Percentiles rank a stretch among this genome's conserved stretches.
Evolutionary conservation across 2,329 filamentous ascomycete genomes (phyloP).

Genomic region (Neopestalotiopsis clavispora): DNA sequence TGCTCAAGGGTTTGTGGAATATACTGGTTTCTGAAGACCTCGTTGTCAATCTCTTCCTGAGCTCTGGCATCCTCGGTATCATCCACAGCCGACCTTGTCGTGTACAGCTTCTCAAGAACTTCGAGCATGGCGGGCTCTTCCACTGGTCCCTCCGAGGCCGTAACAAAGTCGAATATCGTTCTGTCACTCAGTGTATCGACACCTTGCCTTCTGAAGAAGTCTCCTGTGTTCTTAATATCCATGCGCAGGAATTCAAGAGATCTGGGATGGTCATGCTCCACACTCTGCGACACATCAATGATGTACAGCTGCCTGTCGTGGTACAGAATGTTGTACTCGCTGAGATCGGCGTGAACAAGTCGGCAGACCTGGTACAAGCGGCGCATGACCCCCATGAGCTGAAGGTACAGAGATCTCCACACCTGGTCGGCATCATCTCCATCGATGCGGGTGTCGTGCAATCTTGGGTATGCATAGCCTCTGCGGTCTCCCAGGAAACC

Average conservation of each 20-base stretch:
- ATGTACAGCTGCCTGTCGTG: conserved; percentile 83
- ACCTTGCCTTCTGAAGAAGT: conserved; percentile 88
- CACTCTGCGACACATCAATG: conserved; percentile 96
- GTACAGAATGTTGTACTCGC: conserved; percentile 97
- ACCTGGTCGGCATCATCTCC: conserved; percentile 70
- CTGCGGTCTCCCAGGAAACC: conserved; percentile 86
- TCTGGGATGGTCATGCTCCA: conserved; percentile 94
- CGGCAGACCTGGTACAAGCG: conserved; percentile 90
- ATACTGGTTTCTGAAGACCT: conserved; percentile 94
- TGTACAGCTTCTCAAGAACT: conserved; percentile 71
- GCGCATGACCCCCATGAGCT: conserved; percentile 87
- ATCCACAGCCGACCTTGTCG: conserved; percentile 53
- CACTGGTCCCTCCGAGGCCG: conserved; percentile 60
- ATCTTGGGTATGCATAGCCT: conserved; percentile 84
- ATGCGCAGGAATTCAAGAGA: conserved; percentile 93
- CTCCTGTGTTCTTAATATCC: conserved; percentile 96
- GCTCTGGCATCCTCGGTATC: conserved; percentile 56
- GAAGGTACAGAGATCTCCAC: conserved; percentile 81
- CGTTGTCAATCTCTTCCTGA: conserved; percentile 78
- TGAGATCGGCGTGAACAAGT: conserved; percentile 93
- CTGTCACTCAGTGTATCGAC: conserved; percentile 83
- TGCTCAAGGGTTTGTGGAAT: conserved; percentile 96
- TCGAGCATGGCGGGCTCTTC: conserved; percentile 66
- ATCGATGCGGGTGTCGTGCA: conserved; percentile 82
- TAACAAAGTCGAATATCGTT: conserved; percentile 84